These are phyloP conservation scores for Aspergillus taichungensis DNA, from an alignment of 495 filamentous ascomycete species.

Conservation along the genomic window DNA sequence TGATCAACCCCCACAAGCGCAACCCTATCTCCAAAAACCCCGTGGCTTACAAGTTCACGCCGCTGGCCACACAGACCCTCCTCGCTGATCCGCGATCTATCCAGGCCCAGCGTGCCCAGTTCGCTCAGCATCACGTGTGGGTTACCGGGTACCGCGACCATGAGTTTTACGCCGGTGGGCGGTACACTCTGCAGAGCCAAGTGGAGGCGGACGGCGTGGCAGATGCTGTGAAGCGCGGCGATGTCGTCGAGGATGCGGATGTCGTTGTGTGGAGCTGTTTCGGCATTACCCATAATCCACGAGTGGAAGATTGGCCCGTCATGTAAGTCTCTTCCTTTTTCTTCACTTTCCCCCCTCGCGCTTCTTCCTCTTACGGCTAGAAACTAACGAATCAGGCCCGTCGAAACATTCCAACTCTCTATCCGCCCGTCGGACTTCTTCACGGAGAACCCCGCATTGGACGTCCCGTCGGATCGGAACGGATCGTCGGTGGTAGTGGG, in stretches of 20 bases:
- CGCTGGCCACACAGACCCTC: slow-evolving; percentile 68
- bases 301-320: slow-evolving; percentile 58
- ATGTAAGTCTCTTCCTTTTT: slow-evolving; percentile 38
- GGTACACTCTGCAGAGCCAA: slow-evolving; percentile 77
- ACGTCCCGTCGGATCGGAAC: slow-evolving; percentile 57
- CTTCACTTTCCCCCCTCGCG: too few species aligned
- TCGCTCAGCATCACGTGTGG: slow-evolving; percentile 80
- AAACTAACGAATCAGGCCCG: slow-evolving; percentile 33
- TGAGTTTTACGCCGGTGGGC: slow-evolving; percentile 77
- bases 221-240: slow-evolving; percentile 44
- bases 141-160: slow-evolving; percentile 69
- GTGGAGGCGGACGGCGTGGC: slow-evolving; percentile 50
- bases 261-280: slow-evolving; percentile 47
- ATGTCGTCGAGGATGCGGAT: slow-evolving; percentile 42
- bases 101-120: slow-evolving; percentile 73
- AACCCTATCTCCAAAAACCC: slow-evolving; percentile 70
- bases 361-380: too few species aligned
- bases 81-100: slow-evolving; percentile 66
- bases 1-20: slow-evolving; percentile 59
- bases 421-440: slow-evolving; percentile 74
- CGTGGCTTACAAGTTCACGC: slow-evolving; percentile 73
- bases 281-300: slow-evolving; percentile 55
- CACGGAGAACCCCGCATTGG: slow-evolving; percentile 61
- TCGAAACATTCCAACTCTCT: slow-evolving; percentile 51
- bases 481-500: slow-evolving; percentile 40